Conservation (phyloP, 2,329 filamentous ascomycete species). For the Fusarium sp. region DNA sequence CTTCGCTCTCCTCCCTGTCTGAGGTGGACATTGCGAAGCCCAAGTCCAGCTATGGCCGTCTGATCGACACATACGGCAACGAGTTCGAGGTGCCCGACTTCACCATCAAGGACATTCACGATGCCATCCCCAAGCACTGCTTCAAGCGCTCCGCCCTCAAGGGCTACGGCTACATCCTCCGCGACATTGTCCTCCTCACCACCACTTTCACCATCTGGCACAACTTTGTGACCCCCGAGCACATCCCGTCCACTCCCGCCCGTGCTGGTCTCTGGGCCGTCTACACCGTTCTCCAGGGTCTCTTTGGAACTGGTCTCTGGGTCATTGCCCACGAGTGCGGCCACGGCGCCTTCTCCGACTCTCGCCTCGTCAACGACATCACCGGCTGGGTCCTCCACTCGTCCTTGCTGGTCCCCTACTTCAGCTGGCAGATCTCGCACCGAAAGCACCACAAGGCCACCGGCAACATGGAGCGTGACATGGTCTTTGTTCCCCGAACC, state of each 20-base stretch:
- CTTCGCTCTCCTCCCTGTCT: constrained; percentile 90
- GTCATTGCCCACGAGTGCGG: constrained; percentile 98
- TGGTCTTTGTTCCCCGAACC: constrained; percentile 98
- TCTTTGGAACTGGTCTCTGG: constrained; percentile 95
- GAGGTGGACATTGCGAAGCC: constrained; percentile 65
- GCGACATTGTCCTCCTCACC: constrained; percentile 80
- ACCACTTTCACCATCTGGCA: constrained; percentile 89
- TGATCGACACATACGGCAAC: constrained; percentile 95
- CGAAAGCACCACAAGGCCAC: constrained; percentile 99
- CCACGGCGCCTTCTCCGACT: constrained; percentile 96
- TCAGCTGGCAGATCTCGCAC: constrained; percentile 99
- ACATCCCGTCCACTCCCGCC: constrained; percentile 75
- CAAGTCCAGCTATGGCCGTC: constrained; percentile 65
- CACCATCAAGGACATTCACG: constrained; percentile 96
- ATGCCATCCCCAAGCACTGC: constrained; percentile 98
- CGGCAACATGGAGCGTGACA: constrained; percentile 95
- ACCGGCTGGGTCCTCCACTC: constrained; percentile 95
- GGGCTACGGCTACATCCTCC: constrained; percentile 84
- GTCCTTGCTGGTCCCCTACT: constrained; percentile 91
- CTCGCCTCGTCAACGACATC: constrained; percentile 88
- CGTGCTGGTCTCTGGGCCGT: constrained; percentile 74
- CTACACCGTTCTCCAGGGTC: constrained; percentile 86
- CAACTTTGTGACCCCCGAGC: constrained; percentile 88
- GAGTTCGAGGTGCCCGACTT: constrained; percentile 93
- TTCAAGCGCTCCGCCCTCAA: constrained; percentile 84